Evolutionary conservation across 2,329 filamentous ascomycete species (phyloP).

Genomic region (Orbilia blumenaviensis): DNA sequence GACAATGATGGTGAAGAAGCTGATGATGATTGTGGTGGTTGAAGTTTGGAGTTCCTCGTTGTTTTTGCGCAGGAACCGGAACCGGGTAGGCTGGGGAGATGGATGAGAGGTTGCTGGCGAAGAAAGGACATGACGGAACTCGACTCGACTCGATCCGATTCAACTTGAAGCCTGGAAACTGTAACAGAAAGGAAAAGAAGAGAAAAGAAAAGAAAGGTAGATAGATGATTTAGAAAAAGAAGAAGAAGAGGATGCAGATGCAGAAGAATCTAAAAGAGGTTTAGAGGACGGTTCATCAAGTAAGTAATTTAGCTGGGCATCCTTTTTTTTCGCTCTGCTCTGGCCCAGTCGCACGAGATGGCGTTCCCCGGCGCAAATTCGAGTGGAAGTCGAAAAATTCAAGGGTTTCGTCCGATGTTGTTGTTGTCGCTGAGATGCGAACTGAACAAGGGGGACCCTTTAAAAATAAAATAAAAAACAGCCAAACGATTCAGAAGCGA

Average conservation of each 20-base stretch:
- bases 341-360: background rate
- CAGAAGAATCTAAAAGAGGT: too few species aligned
- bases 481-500: too few species aligned
- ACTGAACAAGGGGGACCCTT: background rate
- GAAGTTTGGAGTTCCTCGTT: background rate
- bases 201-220: background rate
- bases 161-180: too few species aligned
- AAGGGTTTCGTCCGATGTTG: slow-evolving; percentile 45
- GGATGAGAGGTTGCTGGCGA: slow-evolving; percentile 41
- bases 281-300: too few species aligned
- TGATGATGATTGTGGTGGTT: slow-evolving; percentile 9
- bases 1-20: slow-evolving; percentile 17
- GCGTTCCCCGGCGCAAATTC: background rate
- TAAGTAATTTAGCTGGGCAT: too few species aligned
- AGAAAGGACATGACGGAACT: slow-evolving; percentile 33
- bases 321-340: too few species aligned
- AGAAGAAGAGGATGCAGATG: background rate
- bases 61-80: slow-evolving; percentile 26
- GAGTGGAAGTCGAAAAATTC: too few species aligned
- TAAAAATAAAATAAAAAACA: too few species aligned
- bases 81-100: slow-evolving; percentile 24
- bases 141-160: too few species aligned
- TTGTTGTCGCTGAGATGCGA: slow-evolving; percentile 24
- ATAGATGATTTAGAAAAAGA: background rate
- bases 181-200: too few species aligned